Evolutionary conservation across 2,329 filamentous ascomycete genomes (phyloP), one percentile per base, ranked within the genome.

Genomic region (Trichoderma oligosporum): DNA sequence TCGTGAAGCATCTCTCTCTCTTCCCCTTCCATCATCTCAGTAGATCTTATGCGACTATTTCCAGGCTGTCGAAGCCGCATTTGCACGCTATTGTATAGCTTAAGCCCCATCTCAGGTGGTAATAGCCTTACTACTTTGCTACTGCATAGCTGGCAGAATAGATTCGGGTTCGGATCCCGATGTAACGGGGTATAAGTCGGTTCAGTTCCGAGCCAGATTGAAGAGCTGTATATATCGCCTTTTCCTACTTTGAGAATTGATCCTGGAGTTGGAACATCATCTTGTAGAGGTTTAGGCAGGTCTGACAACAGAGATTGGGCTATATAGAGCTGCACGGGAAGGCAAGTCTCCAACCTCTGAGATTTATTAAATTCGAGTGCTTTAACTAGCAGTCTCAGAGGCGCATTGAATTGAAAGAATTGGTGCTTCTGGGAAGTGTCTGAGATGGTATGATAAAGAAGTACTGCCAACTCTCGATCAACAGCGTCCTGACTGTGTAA

Each of bases 141-240:
- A 4, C 89, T 84, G 14, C 83, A 83, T 11, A 97, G 71, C 71
- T 99, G 94, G 44, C 89, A 83, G 69, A 97, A 96, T 0, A 97
- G 66, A 68, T 99, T 99, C 0, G 91, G 91, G 66, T 97, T 97
- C 0, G 94, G 94, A 66, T 99, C 94, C 55, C 88, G 83, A 71
- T 99, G 94, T 3, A 96, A 76, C 3, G 94, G 91, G 0, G 94
- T 97, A 64, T 91, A 91, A 0, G 92, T 97, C 0, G 91, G 91
- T 36, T 91, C 84, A 12, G 87, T 77, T 1, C 94, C 94, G 11
- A 97, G 80, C 93, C 93, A 99, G 41, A 97, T 76, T 64, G 89
- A 95, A 0, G 88, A 86, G 64, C 81, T 83, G 69, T 97, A 97
- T n/a, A 97, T 73, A 69, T 97, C 92, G 2, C 90, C 91, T 63